phyloP scores from a whole-genome alignment of 805 yeast species.

The Candida silvicultrix region DNA sequence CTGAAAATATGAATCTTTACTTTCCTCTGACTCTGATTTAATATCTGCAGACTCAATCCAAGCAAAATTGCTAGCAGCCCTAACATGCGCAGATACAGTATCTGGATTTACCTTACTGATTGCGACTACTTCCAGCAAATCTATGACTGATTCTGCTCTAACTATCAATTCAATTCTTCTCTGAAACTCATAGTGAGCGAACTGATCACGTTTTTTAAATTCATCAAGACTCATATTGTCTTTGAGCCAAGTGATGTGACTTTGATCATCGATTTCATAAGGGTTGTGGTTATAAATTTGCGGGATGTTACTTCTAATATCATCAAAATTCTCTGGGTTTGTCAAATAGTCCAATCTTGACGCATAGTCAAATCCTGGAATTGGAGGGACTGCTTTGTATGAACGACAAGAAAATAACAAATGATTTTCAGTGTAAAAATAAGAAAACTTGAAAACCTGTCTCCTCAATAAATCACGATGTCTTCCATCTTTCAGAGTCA shows the following conservation, averaged over 20 bases:
- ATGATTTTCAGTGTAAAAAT: conserved; percentile 58
- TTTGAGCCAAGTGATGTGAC: conserved; percentile 60
- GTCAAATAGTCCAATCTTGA: conserved; percentile 22
- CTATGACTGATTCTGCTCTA: conserved; percentile 55
- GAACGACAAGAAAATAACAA: conserved; percentile 53
- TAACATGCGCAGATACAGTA: conserved; percentile 21
- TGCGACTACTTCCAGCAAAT: conserved; percentile 42
- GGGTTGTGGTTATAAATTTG: conserved; percentile 43
- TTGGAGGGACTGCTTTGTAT: conserved; percentile 55
- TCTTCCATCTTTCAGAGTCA: conserved; percentile 45
- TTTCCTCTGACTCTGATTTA: conserved; percentile 15
- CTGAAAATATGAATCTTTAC: conserved; percentile 45
- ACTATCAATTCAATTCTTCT: conserved; percentile 51
- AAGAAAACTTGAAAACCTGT: conserved; percentile 47
- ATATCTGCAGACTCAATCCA: conserved; percentile 22
- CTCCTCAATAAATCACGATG: conserved; percentile 25
- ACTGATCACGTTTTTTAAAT: conserved; percentile 42
- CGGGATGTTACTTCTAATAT: conserved; percentile 24
- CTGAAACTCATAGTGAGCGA: conserved; percentile 60
- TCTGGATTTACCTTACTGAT: conserved; percentile 28
- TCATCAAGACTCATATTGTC: conserved; percentile 29
- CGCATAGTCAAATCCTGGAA: conserved; percentile 27
- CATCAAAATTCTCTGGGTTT: conserved; percentile 19
- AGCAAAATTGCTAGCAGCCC: conserved; percentile 23
- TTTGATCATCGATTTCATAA: conserved; percentile 40